These are phyloP conservation scores for Xylariales sp. DNA, from an alignment of 2,329 filamentous ascomycete genomes.

Conservation along the genomic window DNA sequence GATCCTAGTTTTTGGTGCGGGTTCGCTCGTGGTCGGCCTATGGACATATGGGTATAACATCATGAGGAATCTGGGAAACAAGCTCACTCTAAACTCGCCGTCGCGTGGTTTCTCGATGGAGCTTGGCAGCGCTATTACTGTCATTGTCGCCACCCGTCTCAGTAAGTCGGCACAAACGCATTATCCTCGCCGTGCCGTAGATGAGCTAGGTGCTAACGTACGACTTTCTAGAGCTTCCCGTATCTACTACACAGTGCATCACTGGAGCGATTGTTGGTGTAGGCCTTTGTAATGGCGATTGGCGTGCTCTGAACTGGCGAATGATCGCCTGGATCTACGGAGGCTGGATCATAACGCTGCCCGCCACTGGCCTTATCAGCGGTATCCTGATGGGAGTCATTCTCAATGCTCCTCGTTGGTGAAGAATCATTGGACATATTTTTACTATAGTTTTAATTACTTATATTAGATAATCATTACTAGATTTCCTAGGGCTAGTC, in stretches of 20 bases:
- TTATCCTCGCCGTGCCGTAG: neutral
- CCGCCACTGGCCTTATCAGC: slow-evolving; percentile 65
- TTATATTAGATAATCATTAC: too few relatives aligned
- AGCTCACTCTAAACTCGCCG: slow-evolving; percentile 71
- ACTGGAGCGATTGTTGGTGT: slow-evolving; percentile 72
- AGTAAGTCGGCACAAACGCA: slow-evolving; percentile 27
- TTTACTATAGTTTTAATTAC: too few relatives aligned
- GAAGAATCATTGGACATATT: neutral
- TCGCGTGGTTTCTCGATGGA: slow-evolving; percentile 70
- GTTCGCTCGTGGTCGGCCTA: slow-evolving; percentile 65
- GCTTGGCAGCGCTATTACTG: slow-evolving; percentile 69
- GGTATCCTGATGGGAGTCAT: slow-evolving; percentile 72
- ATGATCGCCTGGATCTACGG: slow-evolving; percentile 70
- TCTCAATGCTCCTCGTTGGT: slow-evolving; percentile 65
- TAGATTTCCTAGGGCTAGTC: too few relatives aligned
- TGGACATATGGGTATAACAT: slow-evolving; percentile 73
- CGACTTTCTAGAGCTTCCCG: slow-evolving; percentile 60
- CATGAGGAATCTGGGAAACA: slow-evolving; percentile 72
- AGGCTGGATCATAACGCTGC: slow-evolving; percentile 71
- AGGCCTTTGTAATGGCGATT: slow-evolving; percentile 69
- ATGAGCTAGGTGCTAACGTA: slow-evolving; percentile 2
- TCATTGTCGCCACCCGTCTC: slow-evolving; percentile 72
- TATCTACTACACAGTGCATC: slow-evolving; percentile 75
- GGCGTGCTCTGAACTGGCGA: slow-evolving; percentile 71
- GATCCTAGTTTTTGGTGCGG: slow-evolving; percentile 67